Conservation (phyloP, 352 stramenopile genomes). For the Phytophthora megakarya region DNA sequence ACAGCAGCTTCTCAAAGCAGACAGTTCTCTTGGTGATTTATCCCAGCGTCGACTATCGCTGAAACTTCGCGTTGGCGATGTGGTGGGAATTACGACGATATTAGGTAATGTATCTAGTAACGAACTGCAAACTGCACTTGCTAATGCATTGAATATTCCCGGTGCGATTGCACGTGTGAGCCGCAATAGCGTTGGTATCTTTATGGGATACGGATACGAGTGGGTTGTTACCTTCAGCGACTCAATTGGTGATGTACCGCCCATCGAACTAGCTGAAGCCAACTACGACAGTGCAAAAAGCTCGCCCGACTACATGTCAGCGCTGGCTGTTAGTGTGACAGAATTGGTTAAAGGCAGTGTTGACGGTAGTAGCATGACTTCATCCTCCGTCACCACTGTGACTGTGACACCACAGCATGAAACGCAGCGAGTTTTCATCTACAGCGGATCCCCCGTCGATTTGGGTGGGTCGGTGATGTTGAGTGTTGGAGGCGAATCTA, state of each 20-base stretch:
- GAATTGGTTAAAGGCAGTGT: slow-evolving; percentile 53
- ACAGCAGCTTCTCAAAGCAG: slow-evolving; percentile 59
- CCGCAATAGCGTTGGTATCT: slow-evolving; percentile 47
- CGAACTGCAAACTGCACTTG: slow-evolving; percentile 30
- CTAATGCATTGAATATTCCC: slow-evolving; percentile 19
- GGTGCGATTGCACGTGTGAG: slow-evolving; percentile 35
- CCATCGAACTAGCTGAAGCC: slow-evolving; percentile 36
- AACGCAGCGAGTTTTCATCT: slow-evolving; percentile 80
- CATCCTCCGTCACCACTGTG: slow-evolving; percentile 28
- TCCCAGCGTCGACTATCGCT: slow-evolving; percentile 20
- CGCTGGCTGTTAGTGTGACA: slow-evolving; percentile 35
- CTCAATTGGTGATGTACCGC: slow-evolving; percentile 52
- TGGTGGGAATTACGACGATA: slow-evolving; percentile 29
- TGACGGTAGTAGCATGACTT: slow-evolving; percentile 29
- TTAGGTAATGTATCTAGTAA: slow-evolving; percentile 48
- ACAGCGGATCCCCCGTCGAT: slow-evolving; percentile 60
- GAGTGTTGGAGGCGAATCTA: slow-evolving; percentile 70
- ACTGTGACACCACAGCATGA: slow-evolving; percentile 40
- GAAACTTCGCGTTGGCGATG: slow-evolving; percentile 26
- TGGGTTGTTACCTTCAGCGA: slow-evolving; percentile 74
- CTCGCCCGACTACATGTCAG: slow-evolving; percentile 33
- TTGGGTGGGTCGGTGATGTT: slow-evolving; percentile 58
- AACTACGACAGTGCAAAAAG: slow-evolving; percentile 5
- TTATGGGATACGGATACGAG: slow-evolving; percentile 65
- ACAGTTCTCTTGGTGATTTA: slow-evolving; percentile 41